phyloP scores from a whole-genome alignment of 257 asterid species.

The Penstemon newberryi region DNA sequence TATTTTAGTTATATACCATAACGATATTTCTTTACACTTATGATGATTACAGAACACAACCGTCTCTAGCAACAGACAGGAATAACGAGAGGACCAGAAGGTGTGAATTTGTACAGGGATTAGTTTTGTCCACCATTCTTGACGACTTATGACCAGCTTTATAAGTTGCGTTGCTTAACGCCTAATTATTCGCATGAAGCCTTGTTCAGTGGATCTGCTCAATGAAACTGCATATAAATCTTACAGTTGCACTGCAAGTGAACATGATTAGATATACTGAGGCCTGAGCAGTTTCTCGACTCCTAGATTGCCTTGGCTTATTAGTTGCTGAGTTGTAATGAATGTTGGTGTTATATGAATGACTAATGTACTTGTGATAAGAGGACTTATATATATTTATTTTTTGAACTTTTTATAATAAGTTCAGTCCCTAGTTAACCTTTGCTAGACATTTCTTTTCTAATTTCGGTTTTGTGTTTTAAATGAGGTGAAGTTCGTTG shows the following conservation, averaged over 20 bases:
- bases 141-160: slow-evolving; percentile 42
- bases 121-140: slow-evolving; percentile 49
- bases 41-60: slow-evolving; percentile 39
- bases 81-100: slow-evolving; percentile 41
- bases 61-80: slow-evolving; percentile 41
- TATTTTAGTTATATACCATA: too few species aligned
- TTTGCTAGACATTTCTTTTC: too few species aligned
- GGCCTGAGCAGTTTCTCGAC: slow-evolving; percentile 16
- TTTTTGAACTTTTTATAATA: too few species aligned
- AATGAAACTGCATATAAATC: slow-evolving; percentile 12
- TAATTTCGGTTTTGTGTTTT: too few species aligned
- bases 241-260: not conserved
- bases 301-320: slow-evolving; percentile 24
- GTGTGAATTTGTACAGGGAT: slow-evolving; percentile 49
- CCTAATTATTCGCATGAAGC: slow-evolving; percentile 27
- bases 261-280: slow-evolving; percentile 1
- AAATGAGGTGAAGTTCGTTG: too few species aligned
- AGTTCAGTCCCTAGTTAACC: too few species aligned
- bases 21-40: not conserved
- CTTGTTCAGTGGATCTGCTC: not conserved
- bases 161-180: not conserved
- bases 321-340: not conserved
- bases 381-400: too few species aligned
- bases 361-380: too few species aligned
- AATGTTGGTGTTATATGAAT: too few species aligned